phyloP scores from a whole-genome alignment of 73 alveolate genomes.

The Blepharisma stoltei region DNA sequence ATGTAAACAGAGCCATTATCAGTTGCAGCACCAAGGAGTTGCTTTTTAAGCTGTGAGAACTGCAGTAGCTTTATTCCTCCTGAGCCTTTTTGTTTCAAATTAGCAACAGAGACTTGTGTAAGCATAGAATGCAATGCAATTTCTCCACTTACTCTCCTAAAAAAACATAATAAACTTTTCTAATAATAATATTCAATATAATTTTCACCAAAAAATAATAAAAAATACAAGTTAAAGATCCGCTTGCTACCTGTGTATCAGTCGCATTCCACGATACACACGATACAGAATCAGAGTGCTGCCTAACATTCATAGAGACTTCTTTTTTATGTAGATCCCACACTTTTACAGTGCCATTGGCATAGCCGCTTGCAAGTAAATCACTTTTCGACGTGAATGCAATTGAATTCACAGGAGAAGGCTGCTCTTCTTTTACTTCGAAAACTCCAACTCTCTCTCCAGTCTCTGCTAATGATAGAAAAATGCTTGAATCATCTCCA shows the following conservation, averaged over 20 bases:
- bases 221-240: no score
- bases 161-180: no score
- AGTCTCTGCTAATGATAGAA: conserved; percentile 36
- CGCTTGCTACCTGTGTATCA: conserved; percentile 43
- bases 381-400: conserved; percentile 47
- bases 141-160: no score
- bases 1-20: conserved; percentile 50
- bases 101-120: conserved; percentile 31
- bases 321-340: conserved; percentile 76
- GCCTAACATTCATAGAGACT: conserved; percentile 44
- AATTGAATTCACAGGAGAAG: conserved; percentile 55
- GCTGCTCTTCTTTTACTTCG: conserved; percentile 22
- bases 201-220: no score
- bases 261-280: conserved; percentile 47
- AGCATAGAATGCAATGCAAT: conserved; percentile 29
- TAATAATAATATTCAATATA: no score
- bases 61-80: conserved; percentile 29
- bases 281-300: conserved; percentile 27
- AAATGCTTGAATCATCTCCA: conserved; percentile 64
- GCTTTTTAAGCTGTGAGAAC: conserved; percentile 48
- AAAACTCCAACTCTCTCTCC: conserved; percentile 35
- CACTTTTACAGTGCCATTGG: conserved; percentile 78
- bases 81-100: conserved; percentile 28
- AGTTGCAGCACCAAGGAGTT: conserved; percentile 42
- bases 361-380: conserved; percentile 69